Evolutionary conservation across 2,329 filamentous ascomycete species (phyloP).

Genomic region (Fusarium illudens): DNA sequence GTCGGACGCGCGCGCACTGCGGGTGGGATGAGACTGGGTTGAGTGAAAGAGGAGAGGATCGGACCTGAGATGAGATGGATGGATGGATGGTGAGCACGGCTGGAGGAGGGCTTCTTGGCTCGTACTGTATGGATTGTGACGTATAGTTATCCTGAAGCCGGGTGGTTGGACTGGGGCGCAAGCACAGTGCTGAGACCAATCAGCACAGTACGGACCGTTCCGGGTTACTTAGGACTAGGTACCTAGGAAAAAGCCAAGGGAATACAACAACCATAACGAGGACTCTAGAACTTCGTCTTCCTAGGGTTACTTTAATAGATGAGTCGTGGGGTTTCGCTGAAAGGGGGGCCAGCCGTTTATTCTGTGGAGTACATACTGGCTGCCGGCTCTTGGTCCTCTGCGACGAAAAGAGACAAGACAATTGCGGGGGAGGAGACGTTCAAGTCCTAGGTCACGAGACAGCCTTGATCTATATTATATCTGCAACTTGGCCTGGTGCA

Average conservation of each 20-base stretch:
- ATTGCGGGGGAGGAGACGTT: slow-evolving; percentile 29
- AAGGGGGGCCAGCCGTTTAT: slow-evolving; percentile 1
- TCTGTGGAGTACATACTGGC: not conserved
- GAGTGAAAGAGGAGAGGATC: slow-evolving; percentile 3
- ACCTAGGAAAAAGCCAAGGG: too few species aligned
- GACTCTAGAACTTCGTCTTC: not conserved
- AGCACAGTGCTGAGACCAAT: not conserved
- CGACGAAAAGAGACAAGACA: slow-evolving; percentile 19
- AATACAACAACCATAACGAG: not conserved
- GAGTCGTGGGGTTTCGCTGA: not conserved
- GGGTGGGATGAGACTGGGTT: not conserved
- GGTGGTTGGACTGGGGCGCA: not conserved
- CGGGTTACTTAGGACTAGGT: not conserved
- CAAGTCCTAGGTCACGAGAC: not conserved
- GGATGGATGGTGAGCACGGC: not conserved
- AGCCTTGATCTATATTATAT: not conserved
- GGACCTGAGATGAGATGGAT: slow-evolving; percentile 7
- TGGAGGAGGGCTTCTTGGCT: not conserved
- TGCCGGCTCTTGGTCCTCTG: not conserved
- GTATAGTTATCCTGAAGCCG: not conserved
- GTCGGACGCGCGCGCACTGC: not conserved
- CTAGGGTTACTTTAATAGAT: not conserved
- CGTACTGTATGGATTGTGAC: slow-evolving; percentile 4
- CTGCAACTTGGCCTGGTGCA: not conserved
- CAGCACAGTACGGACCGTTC: slow-evolving; percentile 14